Percentiles rank a stretch among this genome's conserved stretches.
phyloP scores from a whole-genome alignment of 345 rosid species.

The Citrus medica region DNA sequence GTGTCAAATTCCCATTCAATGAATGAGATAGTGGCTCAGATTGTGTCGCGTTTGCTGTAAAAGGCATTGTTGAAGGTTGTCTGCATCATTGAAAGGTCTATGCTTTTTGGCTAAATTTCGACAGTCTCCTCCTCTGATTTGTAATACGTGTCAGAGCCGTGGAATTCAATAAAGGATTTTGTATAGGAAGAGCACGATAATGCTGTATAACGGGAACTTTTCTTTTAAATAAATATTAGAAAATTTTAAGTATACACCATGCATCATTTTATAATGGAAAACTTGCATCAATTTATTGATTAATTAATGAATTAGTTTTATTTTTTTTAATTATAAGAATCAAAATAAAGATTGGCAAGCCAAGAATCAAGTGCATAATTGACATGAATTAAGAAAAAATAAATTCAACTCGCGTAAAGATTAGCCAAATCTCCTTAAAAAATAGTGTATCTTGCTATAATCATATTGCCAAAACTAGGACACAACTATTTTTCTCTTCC shows the following conservation, averaged over 20 bases:
- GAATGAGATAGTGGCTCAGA: slow-evolving; percentile 26
- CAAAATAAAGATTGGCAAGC: too few relatives aligned
- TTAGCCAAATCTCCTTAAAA: too few relatives aligned
- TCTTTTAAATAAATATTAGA: too few relatives aligned
- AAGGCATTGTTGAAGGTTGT: slow-evolving; percentile 16
- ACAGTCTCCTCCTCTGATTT: not conserved
- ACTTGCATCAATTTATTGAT: not conserved
- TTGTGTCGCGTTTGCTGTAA: slow-evolving; percentile 20
- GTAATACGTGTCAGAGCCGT: not conserved
- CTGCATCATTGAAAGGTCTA: slow-evolving; percentile 20
- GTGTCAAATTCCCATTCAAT: slow-evolving; percentile 35
- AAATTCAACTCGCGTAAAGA: too few relatives aligned
- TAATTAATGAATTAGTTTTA: too few relatives aligned
- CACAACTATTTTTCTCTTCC: too few relatives aligned
- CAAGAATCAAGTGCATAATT: too few relatives aligned
- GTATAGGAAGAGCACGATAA: not conserved
- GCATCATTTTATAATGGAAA: too few relatives aligned
- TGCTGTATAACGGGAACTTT: not conserved
- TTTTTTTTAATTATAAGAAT: too few relatives aligned
- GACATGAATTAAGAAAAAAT: too few relatives aligned
- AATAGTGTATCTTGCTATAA: too few relatives aligned
- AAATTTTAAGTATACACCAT: not conserved
- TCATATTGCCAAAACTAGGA: too few relatives aligned
- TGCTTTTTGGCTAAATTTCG: not conserved
- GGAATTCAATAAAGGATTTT: not conserved